Percentiles rank a stretch among this genome's conserved stretches.
phyloP scores from a whole-genome alignment of 257 asterid genomes.

The Penstemon newberryi region DNA sequence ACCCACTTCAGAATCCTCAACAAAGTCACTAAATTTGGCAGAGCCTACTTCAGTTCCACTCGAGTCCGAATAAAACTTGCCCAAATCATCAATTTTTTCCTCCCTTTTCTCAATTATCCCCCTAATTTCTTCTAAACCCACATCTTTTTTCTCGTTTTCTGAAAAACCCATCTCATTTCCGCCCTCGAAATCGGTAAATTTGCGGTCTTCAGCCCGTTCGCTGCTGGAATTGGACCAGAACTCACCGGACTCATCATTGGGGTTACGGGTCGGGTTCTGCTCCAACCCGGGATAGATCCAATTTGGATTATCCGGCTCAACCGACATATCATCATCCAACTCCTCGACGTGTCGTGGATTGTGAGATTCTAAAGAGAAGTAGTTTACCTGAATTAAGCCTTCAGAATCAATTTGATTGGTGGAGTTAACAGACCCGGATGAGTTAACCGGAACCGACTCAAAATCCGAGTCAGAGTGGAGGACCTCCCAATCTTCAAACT shows the following conservation, averaged over 20 bases:
- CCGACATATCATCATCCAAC: slow-evolving; percentile 44
- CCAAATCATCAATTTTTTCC: no score
- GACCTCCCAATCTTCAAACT: slow-evolving; percentile 81
- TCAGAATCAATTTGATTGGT: slow-evolving; percentile 43
- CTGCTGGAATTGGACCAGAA: slow-evolving; percentile 78
- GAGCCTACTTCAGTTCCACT: background rate
- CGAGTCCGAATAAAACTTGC: no score
- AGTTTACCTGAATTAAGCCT: slow-evolving; percentile 53
- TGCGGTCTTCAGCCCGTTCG: slow-evolving; percentile 54
- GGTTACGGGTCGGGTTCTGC: slow-evolving; percentile 41
- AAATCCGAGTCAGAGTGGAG: slow-evolving; percentile 47
- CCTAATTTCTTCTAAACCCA: background rate
- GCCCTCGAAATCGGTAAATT: slow-evolving; percentile 42
- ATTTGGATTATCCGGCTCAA: slow-evolving; percentile 65
- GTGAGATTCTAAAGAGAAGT: slow-evolving; percentile 60
- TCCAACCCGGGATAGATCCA: slow-evolving; percentile 77
- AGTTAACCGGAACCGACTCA: slow-evolving; percentile 31
- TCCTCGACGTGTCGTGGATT: slow-evolving; percentile 31
- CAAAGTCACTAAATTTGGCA: slow-evolving; percentile 26
- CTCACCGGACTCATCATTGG: slow-evolving; percentile 43
- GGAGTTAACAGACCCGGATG: slow-evolving; percentile 30
- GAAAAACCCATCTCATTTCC: slow-evolving; percentile 31
- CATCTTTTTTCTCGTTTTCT: slow-evolving; percentile 29
- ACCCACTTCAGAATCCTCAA: slow-evolving; percentile 21
- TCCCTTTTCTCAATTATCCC: no score